Base-by-base conservation (phyloP, 805 yeast genomes). In the Saccharomycopsis sp. region DNA sequence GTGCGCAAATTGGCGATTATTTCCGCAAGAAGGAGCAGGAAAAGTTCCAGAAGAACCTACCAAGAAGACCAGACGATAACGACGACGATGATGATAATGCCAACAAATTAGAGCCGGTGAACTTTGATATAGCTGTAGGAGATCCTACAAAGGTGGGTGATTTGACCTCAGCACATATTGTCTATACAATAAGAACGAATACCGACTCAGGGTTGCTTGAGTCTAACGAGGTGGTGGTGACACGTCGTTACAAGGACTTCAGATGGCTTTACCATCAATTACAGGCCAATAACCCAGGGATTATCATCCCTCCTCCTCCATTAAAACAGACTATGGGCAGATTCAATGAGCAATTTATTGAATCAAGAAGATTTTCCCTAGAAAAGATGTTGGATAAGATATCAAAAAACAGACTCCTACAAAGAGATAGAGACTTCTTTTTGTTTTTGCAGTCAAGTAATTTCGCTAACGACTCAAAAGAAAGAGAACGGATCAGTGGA, bases 91-190 rank as follows among this genome's bases (percentile, higher is more conserved):
- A 55, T 23, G 44, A 29, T 12, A 12, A 29, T 12, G 12, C 38
- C 9, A 29, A 29, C 38, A 58, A 51, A 17, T 64, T 55, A 14
- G 65, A 67, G 3, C 55, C 62, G 1, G 75, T 71, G 47, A 69
- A 73, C 17, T 78, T 88, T 61, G 83, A 80, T 2, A 86, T 92
- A 42, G 71, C 83, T 1, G 96, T 92, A 12, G 93, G 93, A 1
- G 97, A 92, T 69, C 98, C 98, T 0, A 79, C 84, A 64, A 90
- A 89, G 69, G 92, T 94, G 2, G 97, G 97, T 2, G 99, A 94
- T 63, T 72, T 92, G 52, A 84, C 98, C 0, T 82, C 85, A 49
- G 87, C 96, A 1, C 97, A 94, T 69, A 88, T 93, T 1, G 96
- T 88, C 3, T 94, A 93, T 70, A 81, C 87, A 1, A 89, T 94